Evolutionary conservation across 306 rosid genomes (phyloP).

Genomic region (Sophora flavescens): DNA sequence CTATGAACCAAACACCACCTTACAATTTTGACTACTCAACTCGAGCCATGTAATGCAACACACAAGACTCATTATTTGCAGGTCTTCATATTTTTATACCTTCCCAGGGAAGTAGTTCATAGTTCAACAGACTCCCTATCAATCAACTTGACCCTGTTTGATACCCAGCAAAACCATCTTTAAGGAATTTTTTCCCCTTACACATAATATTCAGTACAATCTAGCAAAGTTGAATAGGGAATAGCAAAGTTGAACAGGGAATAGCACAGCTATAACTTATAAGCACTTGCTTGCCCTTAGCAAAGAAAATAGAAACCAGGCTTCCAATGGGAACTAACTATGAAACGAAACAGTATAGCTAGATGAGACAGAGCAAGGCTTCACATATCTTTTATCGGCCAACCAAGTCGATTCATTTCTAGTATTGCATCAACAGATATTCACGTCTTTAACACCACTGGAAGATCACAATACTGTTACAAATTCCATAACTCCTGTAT

Average conservation of each 20-base stretch:
- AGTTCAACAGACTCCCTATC: not conserved
- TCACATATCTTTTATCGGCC: conserved; percentile 41
- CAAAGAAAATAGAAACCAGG: not conserved
- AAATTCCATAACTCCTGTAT: conserved; percentile 53
- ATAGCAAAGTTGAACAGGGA: not conserved
- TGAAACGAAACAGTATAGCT: not conserved
- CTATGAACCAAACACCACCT: too few relatives aligned
- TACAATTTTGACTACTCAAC: not conserved
- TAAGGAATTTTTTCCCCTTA: not conserved
- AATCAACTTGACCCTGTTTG: not conserved
- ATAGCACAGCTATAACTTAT: not conserved
- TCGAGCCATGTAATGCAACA: not conserved
- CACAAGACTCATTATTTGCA: not conserved
- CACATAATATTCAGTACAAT: too few relatives aligned
- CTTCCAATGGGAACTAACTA: conserved; percentile 3
- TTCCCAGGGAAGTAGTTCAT: too few relatives aligned
- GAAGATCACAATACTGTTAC: conserved; percentile 54
- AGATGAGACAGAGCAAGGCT: not conserved
- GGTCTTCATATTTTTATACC: not conserved
- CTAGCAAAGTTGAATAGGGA: not conserved
- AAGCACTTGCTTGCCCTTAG: not conserved
- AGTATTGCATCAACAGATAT: conserved; percentile 62
- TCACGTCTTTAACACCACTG: conserved; percentile 50
- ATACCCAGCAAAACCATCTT: not conserved
- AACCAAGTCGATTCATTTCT: conserved; percentile 46